These are phyloP conservation scores for Sergeia podlipaevii DNA, from an alignment of 208 protist species.

Conservation along the genomic window DNA sequence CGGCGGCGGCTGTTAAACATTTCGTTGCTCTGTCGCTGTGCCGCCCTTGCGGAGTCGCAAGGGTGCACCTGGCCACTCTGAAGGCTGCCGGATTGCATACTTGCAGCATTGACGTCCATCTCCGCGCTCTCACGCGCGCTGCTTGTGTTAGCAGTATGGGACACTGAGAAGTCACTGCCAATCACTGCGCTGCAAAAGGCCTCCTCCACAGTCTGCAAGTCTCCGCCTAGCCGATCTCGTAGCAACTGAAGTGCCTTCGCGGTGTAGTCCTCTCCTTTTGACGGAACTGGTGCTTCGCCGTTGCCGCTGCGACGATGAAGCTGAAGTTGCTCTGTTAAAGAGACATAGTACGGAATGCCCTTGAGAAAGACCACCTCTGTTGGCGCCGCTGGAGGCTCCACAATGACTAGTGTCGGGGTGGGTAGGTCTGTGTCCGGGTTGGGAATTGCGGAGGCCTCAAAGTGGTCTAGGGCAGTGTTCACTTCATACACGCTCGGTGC, in stretches of 20 bases:
- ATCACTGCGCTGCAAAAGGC: constrained; percentile 18
- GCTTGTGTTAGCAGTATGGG: too few relatives aligned
- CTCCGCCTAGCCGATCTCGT: constrained; percentile 9
- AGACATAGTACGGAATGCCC: constrained; percentile 53
- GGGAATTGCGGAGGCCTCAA: constrained; percentile 14
- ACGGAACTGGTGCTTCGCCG: constrained; percentile 6
- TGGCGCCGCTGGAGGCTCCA: constrained; percentile 56
- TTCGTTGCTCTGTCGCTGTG: too few relatives aligned
- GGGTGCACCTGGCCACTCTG: constrained; percentile 5
- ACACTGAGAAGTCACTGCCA: too few relatives aligned
- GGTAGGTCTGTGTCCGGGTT: background rate
- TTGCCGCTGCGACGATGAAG: constrained; percentile 24
- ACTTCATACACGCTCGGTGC: constrained; percentile 42
- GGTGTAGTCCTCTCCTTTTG: constrained; percentile 14
- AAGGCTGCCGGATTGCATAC: too few relatives aligned
- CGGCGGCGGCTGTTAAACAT: too few relatives aligned
- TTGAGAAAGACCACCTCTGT: constrained; percentile 58
- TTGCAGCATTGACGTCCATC: too few relatives aligned
- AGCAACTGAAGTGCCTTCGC: constrained; percentile 17
- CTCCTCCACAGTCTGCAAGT: constrained; percentile 19
- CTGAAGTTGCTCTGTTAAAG: constrained; percentile 20
- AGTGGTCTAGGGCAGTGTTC: constrained; percentile 21
- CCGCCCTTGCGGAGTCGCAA: background rate
- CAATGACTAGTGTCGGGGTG: constrained; percentile 36
- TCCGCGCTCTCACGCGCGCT: too few relatives aligned